Conservation (phyloP, 2,329 filamentous ascomycete species). For the Neonectria magnoliae region DNA sequence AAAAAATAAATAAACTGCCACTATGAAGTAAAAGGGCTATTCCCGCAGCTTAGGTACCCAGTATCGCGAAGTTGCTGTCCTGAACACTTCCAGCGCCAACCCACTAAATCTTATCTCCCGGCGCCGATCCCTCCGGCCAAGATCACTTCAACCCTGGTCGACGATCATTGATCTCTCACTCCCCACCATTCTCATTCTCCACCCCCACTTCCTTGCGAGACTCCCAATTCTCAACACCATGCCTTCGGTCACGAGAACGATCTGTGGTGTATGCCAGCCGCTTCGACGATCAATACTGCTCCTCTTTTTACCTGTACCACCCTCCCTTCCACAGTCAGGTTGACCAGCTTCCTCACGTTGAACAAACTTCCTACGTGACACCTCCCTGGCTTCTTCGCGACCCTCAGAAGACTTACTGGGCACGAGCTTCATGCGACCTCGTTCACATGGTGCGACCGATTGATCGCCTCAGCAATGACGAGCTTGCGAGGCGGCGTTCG, state of each 20-base stretch:
- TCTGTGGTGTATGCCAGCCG: neutral
- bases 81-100: neutral
- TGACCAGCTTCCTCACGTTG: neutral
- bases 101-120: conserved; percentile 33
- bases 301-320: neutral
- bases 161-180: conserved; percentile 3
- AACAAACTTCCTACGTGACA: neutral
- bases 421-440: neutral
- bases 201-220: conserved; percentile 1
- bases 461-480: neutral
- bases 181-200: conserved; percentile 1
- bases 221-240: conserved; percentile 15
- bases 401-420: neutral
- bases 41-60: no score
- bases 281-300: neutral
- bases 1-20: no score
- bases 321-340: neutral
- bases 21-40: no score
- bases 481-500: neutral
- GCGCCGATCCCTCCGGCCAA: neutral
- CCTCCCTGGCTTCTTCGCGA: neutral
- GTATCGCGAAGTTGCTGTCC: neutral
- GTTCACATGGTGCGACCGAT: neutral
- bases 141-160: neutral
- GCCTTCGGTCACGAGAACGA: conserved; percentile 3